Conservation (phyloP, 257 asterid species). For the Agastache rugosa region DNA sequence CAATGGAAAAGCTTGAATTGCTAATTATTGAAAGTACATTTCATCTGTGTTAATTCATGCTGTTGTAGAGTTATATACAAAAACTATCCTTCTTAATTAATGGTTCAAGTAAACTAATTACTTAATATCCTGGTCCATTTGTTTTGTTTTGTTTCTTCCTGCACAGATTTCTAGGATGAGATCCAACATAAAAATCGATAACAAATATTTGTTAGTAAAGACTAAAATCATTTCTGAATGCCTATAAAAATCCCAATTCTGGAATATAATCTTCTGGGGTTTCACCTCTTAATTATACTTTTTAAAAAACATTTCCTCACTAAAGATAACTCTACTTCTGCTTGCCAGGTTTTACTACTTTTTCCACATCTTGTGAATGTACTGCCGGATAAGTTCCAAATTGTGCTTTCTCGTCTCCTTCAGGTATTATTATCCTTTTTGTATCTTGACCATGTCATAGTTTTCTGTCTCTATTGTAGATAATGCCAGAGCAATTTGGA, state of each 20-base stretch:
- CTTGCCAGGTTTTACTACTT: constrained; percentile 70
- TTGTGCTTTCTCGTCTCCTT: constrained; percentile 73
- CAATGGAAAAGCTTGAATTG: neutral
- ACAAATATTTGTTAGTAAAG: constrained; percentile 13
- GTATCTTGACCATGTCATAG: constrained; percentile 27
- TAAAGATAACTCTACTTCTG: constrained; percentile 35
- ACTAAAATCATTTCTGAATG: neutral
- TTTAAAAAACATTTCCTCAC: constrained; percentile 18
- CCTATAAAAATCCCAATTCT: neutral
- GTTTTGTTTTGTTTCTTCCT: neutral
- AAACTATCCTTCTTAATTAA: neutral
- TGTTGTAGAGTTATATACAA: neutral
- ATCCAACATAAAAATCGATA: neutral
- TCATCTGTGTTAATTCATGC: neutral
- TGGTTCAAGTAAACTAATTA: neutral
- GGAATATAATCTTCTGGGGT: constrained; percentile 18
- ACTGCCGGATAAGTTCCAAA: constrained; percentile 81
- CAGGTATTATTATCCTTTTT: constrained; percentile 60
- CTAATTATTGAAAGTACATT: constrained; percentile 16
- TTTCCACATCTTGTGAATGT: constrained; percentile 83
- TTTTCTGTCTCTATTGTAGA: constrained; percentile 22
- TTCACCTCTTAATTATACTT: neutral
- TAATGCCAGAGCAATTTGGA: constrained; percentile 23
- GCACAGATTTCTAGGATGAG: neutral
- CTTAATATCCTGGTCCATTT: neutral